Conservation (phyloP, 768 basidiomycete genomes). For the Boletales sp. region DNA sequence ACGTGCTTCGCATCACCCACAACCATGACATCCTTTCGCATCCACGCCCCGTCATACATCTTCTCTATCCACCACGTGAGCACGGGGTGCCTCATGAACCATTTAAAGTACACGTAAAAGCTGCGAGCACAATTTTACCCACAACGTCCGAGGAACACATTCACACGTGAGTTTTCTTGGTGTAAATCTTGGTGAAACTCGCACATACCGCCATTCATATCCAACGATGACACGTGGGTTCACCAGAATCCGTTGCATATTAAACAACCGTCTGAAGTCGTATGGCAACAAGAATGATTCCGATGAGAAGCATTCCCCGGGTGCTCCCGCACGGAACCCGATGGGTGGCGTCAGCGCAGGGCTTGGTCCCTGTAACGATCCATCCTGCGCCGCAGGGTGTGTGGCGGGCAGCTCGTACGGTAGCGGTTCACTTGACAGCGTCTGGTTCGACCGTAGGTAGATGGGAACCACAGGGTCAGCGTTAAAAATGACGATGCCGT, state of each 20-base stretch:
- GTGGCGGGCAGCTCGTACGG: slow-evolving; percentile 9
- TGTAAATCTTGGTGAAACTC: too few species aligned
- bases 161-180: too few species aligned
- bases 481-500: slow-evolving; percentile 39
- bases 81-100: slow-evolving; percentile 35
- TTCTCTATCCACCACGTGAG: slow-evolving; percentile 41
- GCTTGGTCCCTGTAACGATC: slow-evolving; percentile 10
- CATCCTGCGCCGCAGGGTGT: slow-evolving; percentile 11
- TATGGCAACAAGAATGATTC: slow-evolving; percentile 43
- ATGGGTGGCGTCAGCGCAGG: slow-evolving; percentile 19
- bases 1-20: slow-evolving; percentile 30
- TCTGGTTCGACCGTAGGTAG: slow-evolving; percentile 34
- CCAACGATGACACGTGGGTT: too few species aligned
- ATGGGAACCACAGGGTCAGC: slow-evolving; percentile 41
- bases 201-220: slow-evolving; percentile 24
- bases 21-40: slow-evolving; percentile 35
- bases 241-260: slow-evolving; percentile 30
- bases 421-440: slow-evolving; percentile 33
- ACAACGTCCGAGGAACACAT: too few species aligned
- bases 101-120: slow-evolving; percentile 34
- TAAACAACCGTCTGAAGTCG: slow-evolving; percentile 39
- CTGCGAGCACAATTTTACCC: too few species aligned
- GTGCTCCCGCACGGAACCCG: slow-evolving; percentile 14
- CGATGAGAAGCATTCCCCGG: slow-evolving; percentile 24
- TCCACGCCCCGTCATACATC: slow-evolving; percentile 35